Base-by-base conservation (phyloP, 768 basidiomycete genomes). In the Termitomyces sp. region DNA sequence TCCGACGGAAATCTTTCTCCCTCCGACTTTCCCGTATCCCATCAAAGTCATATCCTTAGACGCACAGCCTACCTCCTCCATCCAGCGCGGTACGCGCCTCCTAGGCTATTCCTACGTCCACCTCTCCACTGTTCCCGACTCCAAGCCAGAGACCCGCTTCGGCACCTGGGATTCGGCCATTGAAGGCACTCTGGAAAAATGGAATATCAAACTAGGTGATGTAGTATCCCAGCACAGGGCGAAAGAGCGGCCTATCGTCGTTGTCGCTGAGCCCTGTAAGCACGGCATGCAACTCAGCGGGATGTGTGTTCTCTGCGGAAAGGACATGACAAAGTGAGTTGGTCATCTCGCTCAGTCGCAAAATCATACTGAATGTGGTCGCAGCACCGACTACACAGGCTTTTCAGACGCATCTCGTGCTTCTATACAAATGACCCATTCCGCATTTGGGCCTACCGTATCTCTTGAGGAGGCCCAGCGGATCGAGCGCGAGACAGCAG, bases 281-380 rank as follows among this genome's bases (percentile, higher is more conserved):
- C 96, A 99, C 72, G 91, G 91, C 58, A 87, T 96, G 65, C 95
- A 98, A 70, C 77, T 96, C 51, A 86, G 87, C 43, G 96, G 96
- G 1, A 78, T 99, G 50, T 99, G 96, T 68, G 93, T 91, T 1
- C 71, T 97, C 32, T 99, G 96, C 67, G 96, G 94, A 38, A 94
- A 92, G 75, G 95, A 99, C 64, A 88, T 98, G 82, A 95, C 92
- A 45, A 84, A 80, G 93, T 95, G 67, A 57, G 87, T 74, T 33
- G 62, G 40, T 13, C 58, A 48, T 62, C 44, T 59, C 38, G 58
- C 62, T 52, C 44, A 14, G 56, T 38, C 55, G 14, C 18, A 41
- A 38, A 33, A n/a, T 40, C 28, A 9, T n/a, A 18, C 32, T 55
- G 55, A 54, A 54, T 33, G 47, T 35, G 26, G 8, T 20, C 54